Evolutionary conservation across 495 filamentous ascomycete species (phyloP).

Genomic region (Xylaria bambusicola): DNA sequence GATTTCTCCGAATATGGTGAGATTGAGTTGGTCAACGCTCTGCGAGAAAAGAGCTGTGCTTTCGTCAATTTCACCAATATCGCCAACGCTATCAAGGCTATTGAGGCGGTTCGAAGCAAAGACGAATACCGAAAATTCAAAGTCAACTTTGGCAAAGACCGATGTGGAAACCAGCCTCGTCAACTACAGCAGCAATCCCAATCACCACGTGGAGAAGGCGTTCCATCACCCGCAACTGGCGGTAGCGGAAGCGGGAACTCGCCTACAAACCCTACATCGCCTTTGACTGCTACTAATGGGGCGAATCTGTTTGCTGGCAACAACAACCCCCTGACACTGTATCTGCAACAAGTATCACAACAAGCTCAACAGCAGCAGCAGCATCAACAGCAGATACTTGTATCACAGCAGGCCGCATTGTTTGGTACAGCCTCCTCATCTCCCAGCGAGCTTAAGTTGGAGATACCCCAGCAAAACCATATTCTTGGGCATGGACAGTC

Average conservation of each 20-base stretch:
- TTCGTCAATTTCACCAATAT: conserved; percentile 99
- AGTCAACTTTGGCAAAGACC: conserved; percentile 98
- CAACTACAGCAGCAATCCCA: conserved; percentile 68
- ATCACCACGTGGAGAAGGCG: conserved; percentile 61
- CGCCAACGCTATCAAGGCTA: conserved; percentile 98
- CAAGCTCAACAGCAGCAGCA: conserved; percentile 78
- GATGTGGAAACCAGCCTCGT: conserved; percentile 93
- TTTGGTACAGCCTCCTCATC: conserved; percentile 60
- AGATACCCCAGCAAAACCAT: conserved; percentile 57
- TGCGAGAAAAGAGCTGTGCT: conserved; percentile 98
- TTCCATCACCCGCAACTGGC: conserved; percentile 68
- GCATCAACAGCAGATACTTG: conserved; percentile 63
- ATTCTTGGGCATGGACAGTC: conserved; percentile 60
- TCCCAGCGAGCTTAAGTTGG: conserved; percentile 53
- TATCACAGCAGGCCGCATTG: conserved; percentile 61
- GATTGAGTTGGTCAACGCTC: conserved; percentile 94
- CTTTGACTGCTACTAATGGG: conserved; percentile 35
- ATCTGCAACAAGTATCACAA: conserved; percentile 80
- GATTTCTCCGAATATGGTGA: conserved; percentile 98
- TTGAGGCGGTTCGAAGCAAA: conserved; percentile 89
- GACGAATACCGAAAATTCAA: conserved; percentile 98
- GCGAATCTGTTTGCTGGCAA: conserved; percentile 73
- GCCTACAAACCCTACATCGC: conserved; percentile 42
- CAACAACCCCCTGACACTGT: conserved; percentile 94
- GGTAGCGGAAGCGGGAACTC: conserved; percentile 59